Conservation (phyloP, 169 alveolate genomes). For the Cryptosporidium ryanae region DNA sequence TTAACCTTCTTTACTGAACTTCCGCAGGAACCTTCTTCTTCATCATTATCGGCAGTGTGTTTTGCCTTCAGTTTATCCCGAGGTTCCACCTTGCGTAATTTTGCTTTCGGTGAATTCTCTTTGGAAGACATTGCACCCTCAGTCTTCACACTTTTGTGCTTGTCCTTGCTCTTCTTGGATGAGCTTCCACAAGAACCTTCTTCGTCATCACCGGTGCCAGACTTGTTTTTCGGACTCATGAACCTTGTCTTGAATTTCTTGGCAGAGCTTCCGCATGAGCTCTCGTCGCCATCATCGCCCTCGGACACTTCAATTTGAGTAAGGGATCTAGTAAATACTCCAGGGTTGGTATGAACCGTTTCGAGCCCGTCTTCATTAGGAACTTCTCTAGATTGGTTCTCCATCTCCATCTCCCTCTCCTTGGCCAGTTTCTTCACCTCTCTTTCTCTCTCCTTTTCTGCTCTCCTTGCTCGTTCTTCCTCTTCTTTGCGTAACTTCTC, state of each 20-base stretch:
- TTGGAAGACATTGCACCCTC: no score
- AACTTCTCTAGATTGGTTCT: not conserved
- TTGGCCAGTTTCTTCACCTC: not conserved
- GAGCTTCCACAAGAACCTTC: not conserved
- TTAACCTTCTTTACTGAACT: no score
- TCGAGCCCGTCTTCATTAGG: not conserved
- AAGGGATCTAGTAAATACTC: not conserved
- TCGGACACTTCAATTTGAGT: not conserved
- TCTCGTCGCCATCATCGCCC: not conserved
- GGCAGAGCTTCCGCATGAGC: not conserved
- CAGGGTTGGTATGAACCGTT: not conserved
- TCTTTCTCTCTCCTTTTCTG: not conserved
- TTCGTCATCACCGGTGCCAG: not conserved
- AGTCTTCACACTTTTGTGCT: not conserved
- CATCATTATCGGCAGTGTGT: no score
- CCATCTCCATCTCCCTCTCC: slow-evolving; percentile 6
- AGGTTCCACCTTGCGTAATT: no score
- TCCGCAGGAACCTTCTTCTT: not conserved
- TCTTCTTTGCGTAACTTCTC: not conserved
- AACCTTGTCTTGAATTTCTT: no score
- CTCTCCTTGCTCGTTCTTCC: slow-evolving; percentile 3
- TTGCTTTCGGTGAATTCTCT: no score
- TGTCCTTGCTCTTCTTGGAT: no score
- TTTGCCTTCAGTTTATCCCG: no score
- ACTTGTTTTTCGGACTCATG: not conserved